Evolutionary conservation across 345 rosid species (phyloP).

Genomic region (Streptanthus diversifolius): DNA sequence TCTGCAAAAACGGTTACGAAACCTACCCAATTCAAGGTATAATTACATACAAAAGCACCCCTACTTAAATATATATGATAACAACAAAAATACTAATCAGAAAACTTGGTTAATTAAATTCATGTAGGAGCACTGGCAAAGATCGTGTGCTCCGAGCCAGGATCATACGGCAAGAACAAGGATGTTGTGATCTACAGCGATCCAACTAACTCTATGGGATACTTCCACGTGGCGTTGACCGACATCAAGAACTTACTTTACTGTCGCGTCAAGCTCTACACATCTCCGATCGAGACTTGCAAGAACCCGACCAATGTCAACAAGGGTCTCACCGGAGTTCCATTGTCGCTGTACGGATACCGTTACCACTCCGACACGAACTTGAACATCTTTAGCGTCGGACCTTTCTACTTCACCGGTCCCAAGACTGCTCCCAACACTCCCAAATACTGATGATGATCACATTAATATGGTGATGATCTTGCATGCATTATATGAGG

Average conservation of each 20-base stretch:
- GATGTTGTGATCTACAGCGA: constrained; percentile 39
- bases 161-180: constrained; percentile 38
- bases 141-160: constrained; percentile 43
- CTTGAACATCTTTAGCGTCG: constrained; percentile 39
- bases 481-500: constrained; percentile 3
- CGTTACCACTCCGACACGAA: constrained; percentile 38
- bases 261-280: constrained; percentile 51
- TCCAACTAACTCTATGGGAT: constrained; percentile 47
- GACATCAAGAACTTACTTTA: constrained; percentile 26
- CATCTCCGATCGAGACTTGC: constrained; percentile 45
- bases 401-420: constrained; percentile 40
- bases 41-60: background rate
- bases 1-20: constrained; percentile 44
- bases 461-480: background rate
- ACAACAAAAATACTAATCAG: background rate
- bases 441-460: constrained; percentile 28
- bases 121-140: constrained; percentile 45
- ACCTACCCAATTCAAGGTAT: constrained; percentile 51
- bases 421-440: constrained; percentile 23
- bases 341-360: constrained; percentile 37
- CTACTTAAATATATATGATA: background rate
- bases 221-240: constrained; percentile 42
- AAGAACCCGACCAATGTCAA: constrained; percentile 47
- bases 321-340: constrained; percentile 50
- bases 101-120: background rate